Base-by-base conservation (phyloP, 176 grass and related monocot species). In the Musa beccarii region DNA sequence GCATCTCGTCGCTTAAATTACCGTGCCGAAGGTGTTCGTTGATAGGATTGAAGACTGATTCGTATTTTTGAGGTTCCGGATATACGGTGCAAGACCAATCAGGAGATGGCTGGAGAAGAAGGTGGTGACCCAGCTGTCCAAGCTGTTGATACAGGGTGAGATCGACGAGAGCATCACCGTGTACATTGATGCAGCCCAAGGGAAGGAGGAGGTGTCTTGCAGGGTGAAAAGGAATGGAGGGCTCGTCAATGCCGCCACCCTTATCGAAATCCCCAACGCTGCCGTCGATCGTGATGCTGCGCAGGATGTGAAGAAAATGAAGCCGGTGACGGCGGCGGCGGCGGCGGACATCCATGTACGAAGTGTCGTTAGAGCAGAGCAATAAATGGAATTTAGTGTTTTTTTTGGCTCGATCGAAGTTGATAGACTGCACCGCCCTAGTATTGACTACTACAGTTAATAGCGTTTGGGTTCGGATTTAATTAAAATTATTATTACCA, bases 31-130 rank as follows among this genome's bases (percentile, higher is more conserved):
- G 66, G 14, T 49, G 66, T 69, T 51, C 14, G 66, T 49, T 43
- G 34, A 43, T 43, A 43, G 34, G 34, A 43, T 8, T 9, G 12
- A 9, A 49, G 49, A 12, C 16, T 8, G 34, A 69, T 49, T 5
- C 8, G 21, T 26, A 9, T 6, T 19, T 2, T 69, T 8, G 14
- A 49, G 24, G 26, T 67, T 79, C 14, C 76, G 89, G 89, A 84
- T 96, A 1, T 92, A 86, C 29, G 89, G 89, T 54, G 92, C 89
- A 22, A 87, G 89, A 62, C 92, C 89, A 11, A 92, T 96, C n/a
- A 84, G 84, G 78, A 79, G 92, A 66, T 96, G 92, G 89, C 85
- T 92, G 52, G 93, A 92, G 85, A 97, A 90, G 90, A 59, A 80
- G 63, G 85, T 97, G 11, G 90, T 97, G 62, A 92, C 87, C 8